Conservation (phyloP, 352 stramenopile genomes). For the Pythium plurisporium region DNA sequence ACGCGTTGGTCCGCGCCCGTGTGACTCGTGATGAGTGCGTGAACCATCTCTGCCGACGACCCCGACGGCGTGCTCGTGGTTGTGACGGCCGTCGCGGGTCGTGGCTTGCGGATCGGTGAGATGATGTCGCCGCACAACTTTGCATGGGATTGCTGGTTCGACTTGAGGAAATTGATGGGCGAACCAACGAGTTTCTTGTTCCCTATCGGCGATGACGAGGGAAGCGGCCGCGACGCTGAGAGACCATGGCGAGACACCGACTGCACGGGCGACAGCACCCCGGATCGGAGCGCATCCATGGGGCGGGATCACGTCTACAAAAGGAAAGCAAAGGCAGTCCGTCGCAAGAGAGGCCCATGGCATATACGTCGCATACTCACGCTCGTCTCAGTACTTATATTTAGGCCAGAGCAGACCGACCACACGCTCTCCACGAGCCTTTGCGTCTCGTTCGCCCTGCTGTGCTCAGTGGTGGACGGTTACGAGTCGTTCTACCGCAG, state of each 20-base stretch:
- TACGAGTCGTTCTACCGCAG: neutral
- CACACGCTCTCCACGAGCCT: no score
- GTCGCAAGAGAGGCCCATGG: neutral
- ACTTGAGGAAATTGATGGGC: slow-evolving; percentile 18
- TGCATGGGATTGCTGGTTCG: neutral
- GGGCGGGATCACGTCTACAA: neutral
- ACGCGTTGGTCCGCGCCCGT: neutral
- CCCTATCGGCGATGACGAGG: slow-evolving; percentile 2
- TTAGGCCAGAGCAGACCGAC: no score
- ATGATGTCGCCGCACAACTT: neutral
- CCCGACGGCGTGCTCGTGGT: slow-evolving; percentile 3
- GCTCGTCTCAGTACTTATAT: no score
- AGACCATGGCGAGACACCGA: neutral
- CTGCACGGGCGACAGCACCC: slow-evolving; percentile 18
- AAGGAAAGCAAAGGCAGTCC: neutral
- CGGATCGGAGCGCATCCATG: neutral
- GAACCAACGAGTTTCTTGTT: neutral
- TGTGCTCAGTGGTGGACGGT: no score
- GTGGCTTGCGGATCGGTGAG: slow-evolving; percentile 22
- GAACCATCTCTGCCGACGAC: slow-evolving; percentile 28
- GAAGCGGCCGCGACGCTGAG: slow-evolving; percentile 8
- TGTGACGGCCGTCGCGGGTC: slow-evolving; percentile 29
- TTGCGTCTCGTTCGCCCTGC: no score
- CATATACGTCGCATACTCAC: no score
- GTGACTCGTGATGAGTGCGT: slow-evolving; percentile 29